A percentile compares a stretch with the other conserved stretches of the same genome.
Evolutionary conservation across 2,329 filamentous ascomycete species (phyloP).

Genomic region (Magnaporthiopsis poae): DNA sequence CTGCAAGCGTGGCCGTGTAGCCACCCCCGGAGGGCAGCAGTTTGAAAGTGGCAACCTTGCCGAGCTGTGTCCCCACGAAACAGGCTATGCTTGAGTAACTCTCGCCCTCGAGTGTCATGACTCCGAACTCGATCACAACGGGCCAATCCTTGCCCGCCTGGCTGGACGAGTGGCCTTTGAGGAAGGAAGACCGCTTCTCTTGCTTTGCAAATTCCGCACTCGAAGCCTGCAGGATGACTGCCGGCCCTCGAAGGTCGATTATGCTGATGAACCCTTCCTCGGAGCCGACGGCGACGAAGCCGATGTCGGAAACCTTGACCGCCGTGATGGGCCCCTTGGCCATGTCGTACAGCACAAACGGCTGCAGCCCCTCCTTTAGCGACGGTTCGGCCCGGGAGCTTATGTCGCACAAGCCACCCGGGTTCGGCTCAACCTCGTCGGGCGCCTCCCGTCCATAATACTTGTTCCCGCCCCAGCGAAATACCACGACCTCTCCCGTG

Average conservation of each 20-base stretch:
- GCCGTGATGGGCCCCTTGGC: conserved; percentile 72
- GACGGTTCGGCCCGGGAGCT: conserved; percentile 58
- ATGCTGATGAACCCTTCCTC: conserved; percentile 72
- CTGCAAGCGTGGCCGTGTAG: conserved; percentile 65
- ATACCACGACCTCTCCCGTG: conserved; percentile 77
- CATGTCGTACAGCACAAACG: conserved; percentile 72
- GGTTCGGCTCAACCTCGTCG: conserved; percentile 44
- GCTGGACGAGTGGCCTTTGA: conserved; percentile 40
- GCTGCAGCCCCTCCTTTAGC: conserved; percentile 60
- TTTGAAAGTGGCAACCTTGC: conserved; percentile 82
- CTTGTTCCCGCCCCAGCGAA: conserved; percentile 76
- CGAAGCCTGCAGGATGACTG: conserved; percentile 67
- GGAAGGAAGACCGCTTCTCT: conserved; percentile 68
- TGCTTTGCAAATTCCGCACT: conserved; percentile 64
- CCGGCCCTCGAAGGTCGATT: conserved; percentile 78
- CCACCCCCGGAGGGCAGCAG: conserved; percentile 65
- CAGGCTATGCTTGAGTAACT: conserved; percentile 89
- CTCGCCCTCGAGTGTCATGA: conserved; percentile 88
- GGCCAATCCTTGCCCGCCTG: conserved; percentile 56
- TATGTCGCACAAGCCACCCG: conserved; percentile 67
- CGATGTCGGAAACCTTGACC: conserved; percentile 78
- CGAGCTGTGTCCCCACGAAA: conserved; percentile 79
- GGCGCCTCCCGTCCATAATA: conserved; percentile 51
- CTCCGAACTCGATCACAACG: conserved; percentile 77
- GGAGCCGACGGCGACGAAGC: conserved; percentile 80